phyloP scores from a whole-genome alignment of 495 filamentous ascomycete species.

The Thermochaetoides thermophila region DNA sequence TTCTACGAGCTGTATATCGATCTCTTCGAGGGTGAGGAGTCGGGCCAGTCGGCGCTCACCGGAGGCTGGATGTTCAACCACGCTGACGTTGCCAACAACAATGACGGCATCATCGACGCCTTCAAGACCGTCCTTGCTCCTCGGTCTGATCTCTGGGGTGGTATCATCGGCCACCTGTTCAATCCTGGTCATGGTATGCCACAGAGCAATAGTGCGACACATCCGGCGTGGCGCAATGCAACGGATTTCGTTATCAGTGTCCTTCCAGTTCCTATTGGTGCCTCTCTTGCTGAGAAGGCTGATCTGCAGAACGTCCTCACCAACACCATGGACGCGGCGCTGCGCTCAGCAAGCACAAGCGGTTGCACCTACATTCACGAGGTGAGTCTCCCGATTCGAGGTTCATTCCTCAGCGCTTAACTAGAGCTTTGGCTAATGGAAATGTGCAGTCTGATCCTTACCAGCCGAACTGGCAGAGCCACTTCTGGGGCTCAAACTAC shows the following conservation, averaged over 20 bases:
- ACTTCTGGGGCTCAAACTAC: constrained; percentile 27
- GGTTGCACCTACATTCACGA: constrained; percentile 32
- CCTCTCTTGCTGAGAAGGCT: constrained; percentile 8
- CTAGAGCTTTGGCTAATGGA: neutral
- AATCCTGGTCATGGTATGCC: constrained; percentile 24
- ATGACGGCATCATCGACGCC: constrained; percentile 20
- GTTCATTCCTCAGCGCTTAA: no score
- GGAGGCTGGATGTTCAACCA: constrained; percentile 27
- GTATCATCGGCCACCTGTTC: constrained; percentile 25
- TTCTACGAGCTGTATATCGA: constrained; percentile 27
- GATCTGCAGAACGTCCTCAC: constrained; percentile 13
- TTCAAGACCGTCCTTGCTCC: constrained; percentile 16
- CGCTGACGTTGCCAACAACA: constrained; percentile 20
- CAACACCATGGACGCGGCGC: constrained; percentile 12
- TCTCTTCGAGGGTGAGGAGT: constrained; percentile 21
- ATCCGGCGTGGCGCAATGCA: constrained; percentile 35
- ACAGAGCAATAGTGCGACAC: constrained; percentile 27
- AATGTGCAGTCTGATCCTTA: constrained; percentile 26
- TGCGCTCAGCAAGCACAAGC: constrained; percentile 18
- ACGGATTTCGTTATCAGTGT: constrained; percentile 14
- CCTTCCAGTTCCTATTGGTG: constrained; percentile 4
- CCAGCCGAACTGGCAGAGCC: constrained; percentile 23
- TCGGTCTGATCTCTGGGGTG: constrained; percentile 9
- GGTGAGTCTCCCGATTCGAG: constrained; percentile 12
- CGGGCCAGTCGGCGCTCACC: constrained; percentile 14